Conservation (phyloP, 352 stramenopile species). For the Phytophthora fragariae region DNA sequence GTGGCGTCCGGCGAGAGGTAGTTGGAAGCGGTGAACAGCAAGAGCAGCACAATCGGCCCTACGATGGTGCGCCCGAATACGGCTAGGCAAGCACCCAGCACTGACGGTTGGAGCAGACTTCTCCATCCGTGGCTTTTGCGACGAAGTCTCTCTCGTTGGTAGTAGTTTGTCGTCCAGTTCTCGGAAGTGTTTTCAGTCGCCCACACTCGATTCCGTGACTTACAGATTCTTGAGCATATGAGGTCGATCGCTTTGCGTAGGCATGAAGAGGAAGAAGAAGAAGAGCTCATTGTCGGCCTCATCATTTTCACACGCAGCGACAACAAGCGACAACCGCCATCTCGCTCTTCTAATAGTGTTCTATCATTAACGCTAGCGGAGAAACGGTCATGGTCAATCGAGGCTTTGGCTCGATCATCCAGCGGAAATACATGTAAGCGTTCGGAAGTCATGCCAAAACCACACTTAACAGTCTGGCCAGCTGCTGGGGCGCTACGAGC, state of each 20-base stretch:
- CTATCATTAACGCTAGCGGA: neutral
- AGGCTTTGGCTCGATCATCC: too few relatives aligned
- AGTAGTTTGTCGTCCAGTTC: constrained; percentile 27
- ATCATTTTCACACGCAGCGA: neutral
- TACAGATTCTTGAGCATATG: constrained; percentile 14
- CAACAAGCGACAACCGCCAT: neutral
- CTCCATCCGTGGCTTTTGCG: constrained; percentile 20
- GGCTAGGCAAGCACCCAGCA: constrained; percentile 28
- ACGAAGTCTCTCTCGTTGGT: constrained; percentile 15
- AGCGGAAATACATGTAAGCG: too few relatives aligned
- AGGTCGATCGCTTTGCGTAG: neutral
- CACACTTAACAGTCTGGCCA: too few relatives aligned
- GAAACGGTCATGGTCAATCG: too few relatives aligned
- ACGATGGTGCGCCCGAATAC: constrained; percentile 28
- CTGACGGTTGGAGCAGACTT: constrained; percentile 11
- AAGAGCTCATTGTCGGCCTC: constrained; percentile 9
- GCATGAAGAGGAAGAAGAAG: neutral
- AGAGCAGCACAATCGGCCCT: constrained; percentile 27
- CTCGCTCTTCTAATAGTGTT: neutral
- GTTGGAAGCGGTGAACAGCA: constrained; percentile 28
- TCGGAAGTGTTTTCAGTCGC: neutral
- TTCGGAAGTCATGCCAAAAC: neutral
- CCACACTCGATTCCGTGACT: constrained; percentile 4
- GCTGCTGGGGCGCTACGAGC: too few relatives aligned
- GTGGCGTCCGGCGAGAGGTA: constrained; percentile 27